phyloP scores from a whole-genome alignment of 192 early-diverging fungal species.

The Linnemannia schmuckeri region DNA sequence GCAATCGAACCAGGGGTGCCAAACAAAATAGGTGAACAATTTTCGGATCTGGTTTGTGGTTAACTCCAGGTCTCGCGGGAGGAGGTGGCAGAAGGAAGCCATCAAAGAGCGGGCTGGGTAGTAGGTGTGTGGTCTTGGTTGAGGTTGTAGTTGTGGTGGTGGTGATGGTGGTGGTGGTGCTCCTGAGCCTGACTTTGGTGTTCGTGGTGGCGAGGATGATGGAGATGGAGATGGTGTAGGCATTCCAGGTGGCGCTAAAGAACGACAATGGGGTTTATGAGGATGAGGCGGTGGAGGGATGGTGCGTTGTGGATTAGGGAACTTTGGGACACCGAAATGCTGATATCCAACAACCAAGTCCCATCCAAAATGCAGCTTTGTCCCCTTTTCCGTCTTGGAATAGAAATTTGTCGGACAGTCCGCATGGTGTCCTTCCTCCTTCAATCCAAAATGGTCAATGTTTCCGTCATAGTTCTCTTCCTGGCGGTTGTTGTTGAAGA shows the following conservation, averaged over 20 bases:
- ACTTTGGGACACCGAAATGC: background rate
- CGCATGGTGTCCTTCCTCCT: conserved; percentile 18
- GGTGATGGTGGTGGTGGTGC: background rate
- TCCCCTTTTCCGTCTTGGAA: background rate
- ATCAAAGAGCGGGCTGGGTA: conserved; percentile 37
- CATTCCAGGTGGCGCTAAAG: no score
- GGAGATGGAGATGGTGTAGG: background rate
- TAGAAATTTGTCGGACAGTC: background rate
- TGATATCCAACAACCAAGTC: conserved; percentile 17
- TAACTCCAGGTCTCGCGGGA: conserved; percentile 4
- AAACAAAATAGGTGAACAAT: conserved; percentile 33
- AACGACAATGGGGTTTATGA: no score
- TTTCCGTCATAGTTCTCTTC: conserved; percentile 22
- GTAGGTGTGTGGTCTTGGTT: background rate
- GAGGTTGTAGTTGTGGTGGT: background rate
- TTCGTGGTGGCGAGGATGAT: background rate
- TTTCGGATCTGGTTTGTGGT: conserved; percentile 22
- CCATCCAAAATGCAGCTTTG: conserved; percentile 40
- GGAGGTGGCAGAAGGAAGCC: conserved; percentile 19
- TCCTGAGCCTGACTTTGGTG: background rate
- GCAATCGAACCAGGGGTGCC: conserved; percentile 38
- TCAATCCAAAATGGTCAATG: conserved; percentile 28
- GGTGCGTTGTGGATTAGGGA: background rate
- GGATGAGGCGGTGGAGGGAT: no score
- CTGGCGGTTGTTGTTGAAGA: conserved; percentile 28